Evolutionary conservation across 306 rosid genomes (phyloP), one percentile per base, ranked within the genome.

Genomic region (Senna siamea): DNA sequence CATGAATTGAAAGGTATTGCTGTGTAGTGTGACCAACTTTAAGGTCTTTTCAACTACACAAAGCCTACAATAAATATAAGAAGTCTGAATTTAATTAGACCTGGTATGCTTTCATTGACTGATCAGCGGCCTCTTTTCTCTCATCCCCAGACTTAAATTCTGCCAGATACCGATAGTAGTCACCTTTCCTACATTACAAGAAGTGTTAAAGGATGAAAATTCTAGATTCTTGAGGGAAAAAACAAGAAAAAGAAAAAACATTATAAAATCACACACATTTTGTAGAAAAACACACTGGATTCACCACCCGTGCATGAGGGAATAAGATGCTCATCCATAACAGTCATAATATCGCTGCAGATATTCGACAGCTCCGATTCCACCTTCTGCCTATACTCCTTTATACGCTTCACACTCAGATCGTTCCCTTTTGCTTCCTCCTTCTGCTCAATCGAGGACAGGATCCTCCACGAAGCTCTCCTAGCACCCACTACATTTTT

Each of bases 391-490:
- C 79, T 72, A 54, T 72, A 81, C 56, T 72, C 76, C 82, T 77
- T 77, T 73, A 77, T 77, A 10, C 79, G 81, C 38, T 43, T 73
- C 82, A 72, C 85, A 40, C 75, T 72, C 41, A 20, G 73, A 60
- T 72, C 82, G 72, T 81, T 77, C 34, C 85, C 79, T 20, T 72
- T 81, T 50, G 69, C 46, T 72, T 81, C 85, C 85, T 81, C 82
- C 59, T 81, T 81, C 72, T 72, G 82, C 63, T 81, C 82, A n/a
- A 81, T 67, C 51, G 85, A 81, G 7, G 82, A 81, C 44, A 81
- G 69, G 3, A 81, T 77, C 74, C 85, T 81, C 85, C 85, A 81
- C 11, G 85, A 81, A 11, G 85, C 85, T 26, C 85, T 77, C 53
- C 82, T 78, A 32, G 82, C 82, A 41, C 82, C 85, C 1, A 81